Evolutionary conservation across 2,329 filamentous ascomycete genomes (phyloP), one percentile per base, ranked within the genome.

Genomic region (Gyromitra esculenta): DNA sequence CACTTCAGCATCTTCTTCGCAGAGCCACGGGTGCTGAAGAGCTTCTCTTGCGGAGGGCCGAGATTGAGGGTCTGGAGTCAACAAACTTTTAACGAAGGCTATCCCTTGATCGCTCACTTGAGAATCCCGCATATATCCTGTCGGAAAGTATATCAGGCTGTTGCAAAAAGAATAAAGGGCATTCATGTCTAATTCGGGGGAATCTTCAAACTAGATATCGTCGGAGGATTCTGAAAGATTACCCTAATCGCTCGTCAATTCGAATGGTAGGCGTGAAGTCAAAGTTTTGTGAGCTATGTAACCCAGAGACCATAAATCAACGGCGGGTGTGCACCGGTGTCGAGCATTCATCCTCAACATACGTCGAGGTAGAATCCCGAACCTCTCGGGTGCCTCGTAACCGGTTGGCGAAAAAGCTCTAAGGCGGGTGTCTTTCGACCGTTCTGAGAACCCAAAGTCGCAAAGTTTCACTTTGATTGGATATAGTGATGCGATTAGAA

Each of bases 251-350:
- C 25, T 2, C 5, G 1, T 21, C 18, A 21, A 21, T 21, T 21
- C 0, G 13, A 64, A 64, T 11, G 60, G 60, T 5, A 6, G 0
- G 5, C 37, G 21, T 64, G 15, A 48, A 13, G 60, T 50, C 25
- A 64, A 50, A 8, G 50, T 25, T 21, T 64, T 43, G 13, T 64
- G 15, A 1, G 50, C 21, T 9, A 50, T 7, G n/a, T 21, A 35
- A 3, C 60, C 60, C 13, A 64, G 35, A 7, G 43, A 1, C 60
- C 60, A 64, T 9, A 64, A 37, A n/a, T 64, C 60, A 7, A 48
- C 21, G n/a, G 41, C 6, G 52, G 18, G 52, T 25, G 54, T 31
- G 13, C 18, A 21, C 9, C 1, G 41, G 41, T 9, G 41, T 9
- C 7, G 1, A 13, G 41, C 13, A 13, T 21, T 52, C 21, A 6